phyloP scores from a whole-genome alignment of 768 basidiomycete species.

The Mycena maculata region DNA sequence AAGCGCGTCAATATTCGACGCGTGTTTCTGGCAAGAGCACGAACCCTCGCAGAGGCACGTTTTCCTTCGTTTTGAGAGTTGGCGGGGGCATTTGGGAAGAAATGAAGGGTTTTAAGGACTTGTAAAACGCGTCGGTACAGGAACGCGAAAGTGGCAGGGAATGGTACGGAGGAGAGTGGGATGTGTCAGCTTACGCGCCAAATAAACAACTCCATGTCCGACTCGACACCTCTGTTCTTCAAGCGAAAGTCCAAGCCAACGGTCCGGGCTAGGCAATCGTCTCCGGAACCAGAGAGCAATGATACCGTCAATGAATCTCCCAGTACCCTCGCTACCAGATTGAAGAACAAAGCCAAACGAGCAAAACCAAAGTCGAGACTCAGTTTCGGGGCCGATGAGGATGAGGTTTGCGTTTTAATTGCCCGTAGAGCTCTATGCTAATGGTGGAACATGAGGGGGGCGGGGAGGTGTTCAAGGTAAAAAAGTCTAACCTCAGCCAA shows the following conservation, averaged over 20 bases:
- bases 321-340: slow-evolving; percentile 68
- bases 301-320: slow-evolving; percentile 63
- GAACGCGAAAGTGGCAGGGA: background rate
- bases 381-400: slow-evolving; percentile 79
- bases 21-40: slow-evolving; percentile 5
- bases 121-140: slow-evolving; percentile 15
- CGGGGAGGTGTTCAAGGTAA: slow-evolving; percentile 79
- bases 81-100: background rate
- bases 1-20: slow-evolving; percentile 26
- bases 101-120: background rate
- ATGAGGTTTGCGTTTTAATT: slow-evolving; percentile 62
- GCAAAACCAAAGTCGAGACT: slow-evolving; percentile 73
- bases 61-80: slow-evolving; percentile 24
- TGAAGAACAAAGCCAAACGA: slow-evolving; percentile 80
- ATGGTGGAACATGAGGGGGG: slow-evolving; percentile 61
- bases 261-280: slow-evolving; percentile 53
- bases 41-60: slow-evolving; percentile 23
- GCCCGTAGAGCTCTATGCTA: slow-evolving; percentile 37
- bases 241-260: slow-evolving; percentile 60
- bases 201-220: slow-evolving; percentile 51
- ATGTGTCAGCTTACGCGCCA: slow-evolving; percentile 13
- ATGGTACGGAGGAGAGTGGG: background rate
- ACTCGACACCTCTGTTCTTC: slow-evolving; percentile 62
- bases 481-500: slow-evolving; percentile 52
- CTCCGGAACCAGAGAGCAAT: slow-evolving; percentile 49